Percentiles rank a stretch among this genome's conserved stretches.
These are phyloP conservation scores for Triangularia verruculosa DNA, from an alignment of 2,329 filamentous ascomycete species.

Conservation along the genomic window DNA sequence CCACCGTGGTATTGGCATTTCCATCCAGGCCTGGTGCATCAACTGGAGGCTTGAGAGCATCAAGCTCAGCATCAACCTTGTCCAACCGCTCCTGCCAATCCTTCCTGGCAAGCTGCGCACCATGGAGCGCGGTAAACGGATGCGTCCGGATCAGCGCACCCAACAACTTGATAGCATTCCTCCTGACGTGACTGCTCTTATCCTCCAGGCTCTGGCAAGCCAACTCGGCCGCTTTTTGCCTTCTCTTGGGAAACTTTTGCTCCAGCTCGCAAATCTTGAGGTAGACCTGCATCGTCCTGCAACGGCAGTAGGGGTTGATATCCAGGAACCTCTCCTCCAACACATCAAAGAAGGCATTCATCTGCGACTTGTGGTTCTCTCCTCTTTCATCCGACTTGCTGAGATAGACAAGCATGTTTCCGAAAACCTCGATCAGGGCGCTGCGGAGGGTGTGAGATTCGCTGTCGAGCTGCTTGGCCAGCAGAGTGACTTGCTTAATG, in stretches of 20 bases:
- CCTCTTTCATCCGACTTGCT: conserved; percentile 87
- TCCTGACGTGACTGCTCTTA: conserved; percentile 94
- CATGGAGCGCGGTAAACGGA: conserved; percentile 89
- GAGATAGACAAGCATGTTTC: conserved; percentile 87
- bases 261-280: conserved; percentile 90
- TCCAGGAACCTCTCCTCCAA: conserved; percentile 95
- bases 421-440: conserved; percentile 93
- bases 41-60: conserved; percentile 74
- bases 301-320: conserved; percentile 93
- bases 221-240: conserved; percentile 82
- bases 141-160: conserved; percentile 88
- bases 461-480: conserved; percentile 93
- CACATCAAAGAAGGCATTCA: conserved; percentile 96
- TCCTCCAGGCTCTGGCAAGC: conserved; percentile 89
- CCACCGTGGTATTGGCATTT: conserved; percentile 65
- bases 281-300: conserved; percentile 88
- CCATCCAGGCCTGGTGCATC: conserved; percentile 70
- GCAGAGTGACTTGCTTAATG: conserved; percentile 94
- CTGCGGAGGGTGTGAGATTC: conserved; percentile 95
- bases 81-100: conserved; percentile 84
- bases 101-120: conserved; percentile 76
- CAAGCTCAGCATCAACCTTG: conserved; percentile 77
- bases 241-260: conserved; percentile 88
- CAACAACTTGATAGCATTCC: conserved; percentile 91
- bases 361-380: conserved; percentile 90